A percentile compares a stretch with the other conserved stretches of the same genome.
Conservation (phyloP, 192 early-diverging fungal species). For the Mortierella alpina region DNA sequence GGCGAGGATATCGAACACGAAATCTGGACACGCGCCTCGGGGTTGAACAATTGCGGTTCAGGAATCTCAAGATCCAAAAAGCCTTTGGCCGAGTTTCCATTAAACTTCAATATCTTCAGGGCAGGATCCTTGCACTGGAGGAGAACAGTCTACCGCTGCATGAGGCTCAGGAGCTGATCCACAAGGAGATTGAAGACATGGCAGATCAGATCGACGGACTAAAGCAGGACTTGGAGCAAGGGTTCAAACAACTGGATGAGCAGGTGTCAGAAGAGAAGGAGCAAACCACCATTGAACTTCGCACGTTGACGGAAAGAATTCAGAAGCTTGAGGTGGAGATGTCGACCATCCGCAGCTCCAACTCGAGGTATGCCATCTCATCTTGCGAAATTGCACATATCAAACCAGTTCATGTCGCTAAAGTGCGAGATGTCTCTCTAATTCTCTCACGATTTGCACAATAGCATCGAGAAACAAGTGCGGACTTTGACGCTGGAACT, state of each 20-base stretch:
- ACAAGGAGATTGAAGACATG: slow-evolving; percentile 52
- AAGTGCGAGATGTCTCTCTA: neutral
- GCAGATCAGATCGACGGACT: slow-evolving; percentile 36
- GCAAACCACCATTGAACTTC: slow-evolving; percentile 46
- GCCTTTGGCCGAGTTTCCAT: slow-evolving; percentile 48
- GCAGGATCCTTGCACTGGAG: slow-evolving; percentile 33
- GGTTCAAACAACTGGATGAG: slow-evolving; percentile 43
- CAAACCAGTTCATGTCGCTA: neutral
- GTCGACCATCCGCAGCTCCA: slow-evolving; percentile 22
- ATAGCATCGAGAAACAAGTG: slow-evolving; percentile 42
- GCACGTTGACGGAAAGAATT: slow-evolving; percentile 35
- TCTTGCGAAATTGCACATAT: neutral
- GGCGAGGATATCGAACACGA: slow-evolving; percentile 48
- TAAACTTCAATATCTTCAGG: slow-evolving; percentile 48
- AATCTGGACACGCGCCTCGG: slow-evolving; percentile 40
- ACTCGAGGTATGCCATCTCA: slow-evolving; percentile 21
- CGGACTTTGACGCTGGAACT: slow-evolving; percentile 26
- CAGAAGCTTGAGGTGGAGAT: slow-evolving; percentile 47
- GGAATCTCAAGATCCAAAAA: slow-evolving; percentile 51
- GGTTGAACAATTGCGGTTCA: slow-evolving; percentile 48
- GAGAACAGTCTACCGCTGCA: slow-evolving; percentile 40
- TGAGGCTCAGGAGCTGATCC: slow-evolving; percentile 41
- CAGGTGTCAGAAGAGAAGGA: slow-evolving; percentile 45
- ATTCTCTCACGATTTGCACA: neutral
- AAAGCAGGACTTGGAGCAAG: slow-evolving; percentile 42